Conservation (phyloP, 2,329 filamentous ascomycete genomes). For the Venturiaceae sp. region DNA sequence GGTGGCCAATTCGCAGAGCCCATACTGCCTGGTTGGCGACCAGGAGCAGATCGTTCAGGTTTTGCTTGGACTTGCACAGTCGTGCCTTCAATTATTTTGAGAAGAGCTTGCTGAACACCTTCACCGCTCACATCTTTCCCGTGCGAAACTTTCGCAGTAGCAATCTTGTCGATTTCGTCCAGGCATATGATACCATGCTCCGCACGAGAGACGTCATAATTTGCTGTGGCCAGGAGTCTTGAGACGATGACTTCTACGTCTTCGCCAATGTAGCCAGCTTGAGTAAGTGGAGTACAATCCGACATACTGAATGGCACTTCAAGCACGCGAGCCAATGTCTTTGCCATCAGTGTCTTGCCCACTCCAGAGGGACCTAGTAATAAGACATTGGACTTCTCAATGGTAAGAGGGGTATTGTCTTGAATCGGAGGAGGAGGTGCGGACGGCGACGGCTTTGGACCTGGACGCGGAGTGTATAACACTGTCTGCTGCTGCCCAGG, state of each 20-base stretch:
- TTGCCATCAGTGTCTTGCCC: constrained; percentile 92
- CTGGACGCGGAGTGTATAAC: constrained; percentile 2
- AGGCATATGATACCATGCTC: constrained; percentile 92
- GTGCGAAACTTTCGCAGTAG: constrained; percentile 74
- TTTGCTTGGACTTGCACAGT: constrained; percentile 90
- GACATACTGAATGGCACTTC: constrained; percentile 93
- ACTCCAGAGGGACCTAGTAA: constrained; percentile 88
- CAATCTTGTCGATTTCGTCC: constrained; percentile 97
- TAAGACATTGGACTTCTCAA: constrained; percentile 93
- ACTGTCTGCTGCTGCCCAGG: constrained; percentile 48
- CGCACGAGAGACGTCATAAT: constrained; percentile 74
- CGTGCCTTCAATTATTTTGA: constrained; percentile 94
- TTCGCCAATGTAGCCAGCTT: constrained; percentile 95
- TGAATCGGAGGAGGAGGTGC: constrained; percentile 26
- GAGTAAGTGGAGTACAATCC: constrained; percentile 91
- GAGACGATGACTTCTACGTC: constrained; percentile 96
- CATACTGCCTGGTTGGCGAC: constrained; percentile 3
- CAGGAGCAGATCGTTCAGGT: constrained; percentile 42
- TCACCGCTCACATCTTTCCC: constrained; percentile 93
- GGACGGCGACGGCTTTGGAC: constrained; percentile 11
- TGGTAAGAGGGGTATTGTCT: constrained; percentile 55
- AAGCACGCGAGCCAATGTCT: constrained; percentile 83
- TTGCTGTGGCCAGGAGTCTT: constrained; percentile 76
- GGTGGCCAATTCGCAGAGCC: background rate
- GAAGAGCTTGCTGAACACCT: constrained; percentile 87